A percentile compares a stretch with the other conserved stretches of the same genome.
Evolutionary conservation across 805 yeast species (phyloP).

Genomic region (Blastobotrys chiropterorum): DNA sequence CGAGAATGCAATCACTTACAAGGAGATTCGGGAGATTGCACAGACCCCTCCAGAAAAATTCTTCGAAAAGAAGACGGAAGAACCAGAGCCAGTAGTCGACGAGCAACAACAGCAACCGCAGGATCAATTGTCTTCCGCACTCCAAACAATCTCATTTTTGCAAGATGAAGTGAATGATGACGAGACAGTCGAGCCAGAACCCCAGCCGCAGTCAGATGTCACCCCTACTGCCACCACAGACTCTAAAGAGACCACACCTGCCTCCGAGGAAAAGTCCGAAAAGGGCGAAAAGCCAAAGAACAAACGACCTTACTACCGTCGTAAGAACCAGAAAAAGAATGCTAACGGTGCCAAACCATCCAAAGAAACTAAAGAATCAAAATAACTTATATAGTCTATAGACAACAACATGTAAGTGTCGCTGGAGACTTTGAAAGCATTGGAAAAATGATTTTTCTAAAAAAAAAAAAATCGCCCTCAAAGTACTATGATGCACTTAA

Average conservation of each 20-base stretch:
- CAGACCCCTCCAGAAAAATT: slow-evolving; percentile 13
- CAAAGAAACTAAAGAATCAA: not conserved
- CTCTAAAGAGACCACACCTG: no score
- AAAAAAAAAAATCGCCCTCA: slow-evolving; percentile 2
- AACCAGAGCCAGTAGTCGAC: slow-evolving; percentile 1
- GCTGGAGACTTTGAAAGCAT: slow-evolving; percentile 9
- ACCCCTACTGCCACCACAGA: no score
- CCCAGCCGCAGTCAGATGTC: not conserved
- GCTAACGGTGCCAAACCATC: not conserved
- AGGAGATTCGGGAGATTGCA: slow-evolving; percentile 14
- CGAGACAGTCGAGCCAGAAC: slow-evolving; percentile 2
- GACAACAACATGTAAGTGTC: slow-evolving; percentile 7
- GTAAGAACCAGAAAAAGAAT: not conserved
- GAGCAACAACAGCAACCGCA: not conserved
- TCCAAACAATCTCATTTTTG: slow-evolving; percentile 15
- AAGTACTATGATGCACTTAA: slow-evolving; percentile 12
- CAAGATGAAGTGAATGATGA: slow-evolving; percentile 18
- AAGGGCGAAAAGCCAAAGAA: not conserved
- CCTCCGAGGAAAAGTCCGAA: not conserved
- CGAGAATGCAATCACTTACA: slow-evolving; percentile 18
- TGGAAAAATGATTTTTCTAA: not conserved
- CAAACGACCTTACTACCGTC: not conserved
- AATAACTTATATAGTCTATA: not conserved
- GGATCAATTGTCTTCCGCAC: not conserved
- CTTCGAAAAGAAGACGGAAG: slow-evolving; percentile 6